These are phyloP conservation scores for Coemansia sp. DNA, from an alignment of 192 early-diverging fungal species.

Conservation along the genomic window DNA sequence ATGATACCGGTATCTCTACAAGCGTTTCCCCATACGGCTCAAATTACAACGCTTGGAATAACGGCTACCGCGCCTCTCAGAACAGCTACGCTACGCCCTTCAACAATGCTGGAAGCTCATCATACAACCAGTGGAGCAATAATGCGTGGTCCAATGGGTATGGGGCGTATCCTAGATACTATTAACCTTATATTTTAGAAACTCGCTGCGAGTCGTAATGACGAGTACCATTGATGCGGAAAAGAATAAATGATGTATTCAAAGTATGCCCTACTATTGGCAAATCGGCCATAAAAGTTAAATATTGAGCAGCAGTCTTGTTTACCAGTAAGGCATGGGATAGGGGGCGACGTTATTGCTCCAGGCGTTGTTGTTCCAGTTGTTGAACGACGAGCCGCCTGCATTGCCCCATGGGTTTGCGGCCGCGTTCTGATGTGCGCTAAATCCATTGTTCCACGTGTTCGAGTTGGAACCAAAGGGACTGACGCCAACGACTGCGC, in stretches of 20 bases:
- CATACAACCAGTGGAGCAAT: constrained; percentile 36
- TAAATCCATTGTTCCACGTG: constrained; percentile 54
- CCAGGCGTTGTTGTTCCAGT: constrained; percentile 60
- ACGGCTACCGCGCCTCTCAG: constrained; percentile 25
- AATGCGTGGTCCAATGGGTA: constrained; percentile 38
- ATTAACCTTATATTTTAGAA: constrained; percentile 1
- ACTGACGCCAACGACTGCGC: constrained; percentile 31
- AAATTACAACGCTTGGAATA: constrained; percentile 34
- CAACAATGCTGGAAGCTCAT: constrained; percentile 21
- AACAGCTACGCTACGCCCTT: constrained; percentile 20
- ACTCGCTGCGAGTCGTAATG: background rate
- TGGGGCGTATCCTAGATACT: constrained; percentile 20
- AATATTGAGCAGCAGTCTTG: background rate
- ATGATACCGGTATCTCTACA: constrained; percentile 22
- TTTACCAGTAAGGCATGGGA: constrained; percentile 47
- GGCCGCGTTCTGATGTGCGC: constrained; percentile 44
- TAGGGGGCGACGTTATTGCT: constrained; percentile 42
- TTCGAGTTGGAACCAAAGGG: constrained; percentile 44
- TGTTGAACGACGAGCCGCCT: constrained; percentile 53
- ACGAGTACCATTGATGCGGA: background rate
- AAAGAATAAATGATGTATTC: background rate
- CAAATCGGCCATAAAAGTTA: background rate
- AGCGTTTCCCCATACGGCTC: constrained; percentile 27
- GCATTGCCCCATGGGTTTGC: constrained; percentile 51
- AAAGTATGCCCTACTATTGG: background rate